Base-by-base conservation (phyloP, 2,329 filamentous ascomycete genomes). In the Microdochium nivale region DNA sequence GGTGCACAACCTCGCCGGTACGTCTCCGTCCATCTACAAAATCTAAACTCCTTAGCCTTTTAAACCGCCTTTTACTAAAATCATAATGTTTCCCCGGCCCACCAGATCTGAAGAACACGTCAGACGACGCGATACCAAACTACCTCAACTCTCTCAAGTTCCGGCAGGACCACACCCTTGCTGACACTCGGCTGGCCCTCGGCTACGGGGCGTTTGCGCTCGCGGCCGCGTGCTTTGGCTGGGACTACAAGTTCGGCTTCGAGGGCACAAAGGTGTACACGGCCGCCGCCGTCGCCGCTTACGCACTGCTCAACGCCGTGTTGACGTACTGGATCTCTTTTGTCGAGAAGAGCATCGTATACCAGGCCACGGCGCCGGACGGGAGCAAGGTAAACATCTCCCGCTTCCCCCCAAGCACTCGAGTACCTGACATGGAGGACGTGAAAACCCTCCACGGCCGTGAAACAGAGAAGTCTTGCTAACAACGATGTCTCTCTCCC, bases 81-180 rank as follows among this genome's bases (percentile, higher is more conserved):
- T 40, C 11, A 40, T n/a, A 40, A 9, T 40, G 5, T 51, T 49
- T 19, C 30, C 47, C 50, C 48, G 44, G 52, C 43, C 35, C 23
- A 23, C 66, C n/a, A 95, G 94, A 97, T 67, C 86, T 99, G 57
- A 97, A 97, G 72, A 95, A 94, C 74, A 95, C 91, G 37, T 90
- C 88, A 59, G 94, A 99, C 73, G 94, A 99, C 72, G 90, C 91
- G 52, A 85, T 99, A 54, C 84, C 88, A 53, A 90, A 94, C 72
- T 97, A 97, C 75, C 84, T 99, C 56, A 92, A 89, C 70, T 88
- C 84, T 30, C 83, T 97, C 67, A 84, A 78, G 59, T 96, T 96
- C 76, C 80, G 74, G 56, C 90, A 95, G 70, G 84, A 87, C 57
- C 86, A 97, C 72, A 78, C 71, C 53, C 83, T 94, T 48, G 83